Conservation (phyloP, 2,329 filamentous ascomycete species). For the Purpureocillium takamizusanense region DNA sequence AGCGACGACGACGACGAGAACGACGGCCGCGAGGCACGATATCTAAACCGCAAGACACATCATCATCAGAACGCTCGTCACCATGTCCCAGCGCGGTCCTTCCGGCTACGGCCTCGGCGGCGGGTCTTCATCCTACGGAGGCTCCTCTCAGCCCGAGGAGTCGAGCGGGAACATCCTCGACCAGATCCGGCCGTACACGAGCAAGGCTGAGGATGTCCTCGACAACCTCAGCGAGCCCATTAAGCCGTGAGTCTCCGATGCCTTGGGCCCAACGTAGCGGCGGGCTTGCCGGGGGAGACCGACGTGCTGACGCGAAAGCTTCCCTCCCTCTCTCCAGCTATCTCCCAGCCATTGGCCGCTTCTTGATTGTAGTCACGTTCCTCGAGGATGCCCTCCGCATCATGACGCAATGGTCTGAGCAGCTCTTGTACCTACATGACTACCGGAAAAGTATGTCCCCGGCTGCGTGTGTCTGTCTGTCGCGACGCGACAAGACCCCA, state of each 20-base stretch:
- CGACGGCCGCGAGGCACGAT: too few species aligned
- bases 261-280: background rate
- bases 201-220: conserved; percentile 93
- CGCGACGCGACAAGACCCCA: background rate
- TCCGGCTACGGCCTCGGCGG: conserved; percentile 73
- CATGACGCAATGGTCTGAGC: conserved; percentile 94
- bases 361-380: conserved; percentile 97
- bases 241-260: conserved; percentile 61
- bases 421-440: conserved; percentile 85
- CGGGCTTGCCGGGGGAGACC: background rate
- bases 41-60: too few species aligned
- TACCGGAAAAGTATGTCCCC: conserved; percentile 78
- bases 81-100: conserved; percentile 47
- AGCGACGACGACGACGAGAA: too few species aligned
- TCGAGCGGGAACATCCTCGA: conserved; percentile 59
- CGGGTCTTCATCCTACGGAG: conserved; percentile 59
- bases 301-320: conserved; percentile 8
- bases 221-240: conserved; percentile 82
- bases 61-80: background rate
- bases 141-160: conserved; percentile 41
- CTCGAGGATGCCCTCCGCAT: conserved; percentile 94
- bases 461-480: background rate
- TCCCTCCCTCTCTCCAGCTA: conserved; percentile 49
- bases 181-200: conserved; percentile 85
- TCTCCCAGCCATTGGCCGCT: conserved; percentile 89